phyloP scores from a whole-genome alignment of 345 rosid species.

The Lagerstroemia speciosa region DNA sequence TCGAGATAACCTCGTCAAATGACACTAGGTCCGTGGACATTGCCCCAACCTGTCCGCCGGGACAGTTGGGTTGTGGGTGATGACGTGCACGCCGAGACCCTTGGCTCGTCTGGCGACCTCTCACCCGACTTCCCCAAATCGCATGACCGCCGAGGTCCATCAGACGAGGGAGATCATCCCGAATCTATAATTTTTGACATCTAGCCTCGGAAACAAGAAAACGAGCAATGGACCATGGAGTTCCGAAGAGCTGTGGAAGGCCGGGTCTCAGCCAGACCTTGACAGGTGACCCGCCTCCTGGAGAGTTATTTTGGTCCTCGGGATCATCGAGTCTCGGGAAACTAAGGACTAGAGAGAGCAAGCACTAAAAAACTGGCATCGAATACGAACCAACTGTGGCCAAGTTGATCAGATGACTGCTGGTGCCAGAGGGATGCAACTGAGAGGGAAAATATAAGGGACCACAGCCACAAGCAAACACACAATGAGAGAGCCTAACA shows the following conservation, averaged over 20 bases:
- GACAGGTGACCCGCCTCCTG: not conserved
- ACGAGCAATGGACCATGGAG: not conserved
- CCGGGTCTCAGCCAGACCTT: not conserved
- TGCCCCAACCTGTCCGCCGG: slow-evolving; percentile 78
- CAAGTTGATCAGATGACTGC: not conserved
- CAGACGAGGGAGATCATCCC: slow-evolving; percentile 72
- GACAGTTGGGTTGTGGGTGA: slow-evolving; percentile 76
- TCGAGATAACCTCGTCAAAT: slow-evolving; percentile 57
- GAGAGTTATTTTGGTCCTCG: not conserved
- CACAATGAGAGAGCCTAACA: not conserved
- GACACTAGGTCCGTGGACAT: slow-evolving; percentile 72
- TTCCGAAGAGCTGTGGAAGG: not conserved
- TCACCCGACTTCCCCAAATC: slow-evolving; percentile 86
- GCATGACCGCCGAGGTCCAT: slow-evolving; percentile 72
- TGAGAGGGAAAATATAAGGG: not conserved
- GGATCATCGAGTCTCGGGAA: not conserved
- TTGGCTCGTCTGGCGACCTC: slow-evolving; percentile 82
- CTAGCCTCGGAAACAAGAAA: too few relatives aligned
- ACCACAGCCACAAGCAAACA: slow-evolving; percentile 6
- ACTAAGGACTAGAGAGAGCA: not conserved
- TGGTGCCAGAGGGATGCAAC: not conserved
- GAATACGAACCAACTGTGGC: not conserved
- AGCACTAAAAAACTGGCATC: not conserved
- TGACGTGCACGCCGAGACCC: slow-evolving; percentile 78
- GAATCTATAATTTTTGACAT: too few relatives aligned